Evolutionary conservation across 1,284 basidiomycete genomes (phyloP).

Genomic region (Sanghuangporus weigelae): DNA sequence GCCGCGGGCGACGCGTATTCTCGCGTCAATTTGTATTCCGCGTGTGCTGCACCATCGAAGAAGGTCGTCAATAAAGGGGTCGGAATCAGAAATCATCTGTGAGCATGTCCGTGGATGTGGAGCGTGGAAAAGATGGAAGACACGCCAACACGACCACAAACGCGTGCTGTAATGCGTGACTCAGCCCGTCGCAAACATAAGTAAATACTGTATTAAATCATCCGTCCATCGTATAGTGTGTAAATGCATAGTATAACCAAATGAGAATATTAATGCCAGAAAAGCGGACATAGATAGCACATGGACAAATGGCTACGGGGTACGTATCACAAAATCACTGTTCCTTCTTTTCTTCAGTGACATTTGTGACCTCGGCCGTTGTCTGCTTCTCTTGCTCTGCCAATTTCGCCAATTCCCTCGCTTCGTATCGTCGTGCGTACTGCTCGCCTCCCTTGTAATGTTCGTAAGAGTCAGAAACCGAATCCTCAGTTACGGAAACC

Average conservation of each 20-base stretch:
- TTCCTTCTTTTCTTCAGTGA: constrained; percentile 30
- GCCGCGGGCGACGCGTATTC: constrained; percentile 16
- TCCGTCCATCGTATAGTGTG: not conserved
- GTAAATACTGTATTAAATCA: not conserved
- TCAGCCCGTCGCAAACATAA: not conserved
- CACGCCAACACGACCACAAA: not conserved
- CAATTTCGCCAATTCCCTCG: constrained; percentile 47
- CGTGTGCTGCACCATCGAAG: constrained; percentile 12
- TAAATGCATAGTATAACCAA: not conserved
- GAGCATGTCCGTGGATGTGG: constrained; percentile 5
- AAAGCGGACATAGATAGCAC: not conserved
- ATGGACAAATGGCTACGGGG: not conserved
- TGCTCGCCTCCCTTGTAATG: constrained; percentile 74
- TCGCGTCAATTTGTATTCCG: constrained; percentile 15
- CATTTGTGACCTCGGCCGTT: constrained; percentile 12
- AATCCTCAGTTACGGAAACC: not conserved
- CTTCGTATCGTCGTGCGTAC: constrained; percentile 70
- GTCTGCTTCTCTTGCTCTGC: constrained; percentile 29
- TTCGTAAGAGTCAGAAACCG: constrained; percentile 18
- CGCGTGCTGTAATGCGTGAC: not conserved
- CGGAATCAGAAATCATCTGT: constrained; percentile 6
- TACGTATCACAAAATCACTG: constrained; percentile 19
- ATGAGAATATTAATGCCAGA: not conserved
- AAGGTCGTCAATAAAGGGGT: constrained; percentile 5
- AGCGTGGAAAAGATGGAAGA: not conserved